Percentiles rank a stretch among this genome's conserved stretches.
These are phyloP conservation scores for Salinomyces thailandicus DNA, from an alignment of 2,329 filamentous ascomycete genomes.

Conservation along the genomic window DNA sequence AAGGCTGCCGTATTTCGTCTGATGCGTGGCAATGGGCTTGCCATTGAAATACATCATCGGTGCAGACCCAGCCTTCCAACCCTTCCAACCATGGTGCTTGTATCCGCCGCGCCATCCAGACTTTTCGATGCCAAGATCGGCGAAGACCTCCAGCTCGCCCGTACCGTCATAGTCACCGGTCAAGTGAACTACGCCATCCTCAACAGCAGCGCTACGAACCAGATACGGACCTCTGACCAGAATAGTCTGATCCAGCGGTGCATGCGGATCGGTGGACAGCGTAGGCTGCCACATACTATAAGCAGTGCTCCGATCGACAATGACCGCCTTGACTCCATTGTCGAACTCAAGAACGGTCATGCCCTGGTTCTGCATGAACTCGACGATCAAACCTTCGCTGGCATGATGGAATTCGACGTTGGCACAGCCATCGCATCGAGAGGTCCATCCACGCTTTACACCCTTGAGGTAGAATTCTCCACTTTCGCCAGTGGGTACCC, in stretches of 20 bases:
- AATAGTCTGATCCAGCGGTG: constrained; percentile 29
- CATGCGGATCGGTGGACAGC: constrained; percentile 29
- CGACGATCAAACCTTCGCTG: constrained; percentile 26
- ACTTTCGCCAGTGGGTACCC: constrained; percentile 30
- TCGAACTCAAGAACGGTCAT: constrained; percentile 28
- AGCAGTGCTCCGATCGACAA: constrained; percentile 29
- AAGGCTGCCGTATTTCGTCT: constrained; percentile 29
- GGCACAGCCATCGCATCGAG: constrained; percentile 32
- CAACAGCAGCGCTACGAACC: constrained; percentile 23
- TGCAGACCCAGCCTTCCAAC: constrained; percentile 9
- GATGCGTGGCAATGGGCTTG: constrained; percentile 19
- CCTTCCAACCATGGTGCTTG: not conserved
- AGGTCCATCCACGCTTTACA: constrained; percentile 28
- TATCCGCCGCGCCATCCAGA: constrained; percentile 4
- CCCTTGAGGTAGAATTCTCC: constrained; percentile 32
- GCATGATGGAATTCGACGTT: constrained; percentile 35
- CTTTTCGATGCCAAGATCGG: constrained; percentile 7
- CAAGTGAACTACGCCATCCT: constrained; percentile 21
- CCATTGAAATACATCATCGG: constrained; percentile 29
- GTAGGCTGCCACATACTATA: constrained; percentile 33
- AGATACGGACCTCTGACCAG: constrained; percentile 33
- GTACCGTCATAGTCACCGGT: constrained; percentile 28
- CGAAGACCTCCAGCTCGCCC: constrained; percentile 30
- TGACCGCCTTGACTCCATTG: constrained; percentile 27
- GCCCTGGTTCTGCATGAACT: constrained; percentile 24